Evolutionary conservation across 139 green algal species (phyloP).

Genomic region (Chlorella ohadii): DNA sequence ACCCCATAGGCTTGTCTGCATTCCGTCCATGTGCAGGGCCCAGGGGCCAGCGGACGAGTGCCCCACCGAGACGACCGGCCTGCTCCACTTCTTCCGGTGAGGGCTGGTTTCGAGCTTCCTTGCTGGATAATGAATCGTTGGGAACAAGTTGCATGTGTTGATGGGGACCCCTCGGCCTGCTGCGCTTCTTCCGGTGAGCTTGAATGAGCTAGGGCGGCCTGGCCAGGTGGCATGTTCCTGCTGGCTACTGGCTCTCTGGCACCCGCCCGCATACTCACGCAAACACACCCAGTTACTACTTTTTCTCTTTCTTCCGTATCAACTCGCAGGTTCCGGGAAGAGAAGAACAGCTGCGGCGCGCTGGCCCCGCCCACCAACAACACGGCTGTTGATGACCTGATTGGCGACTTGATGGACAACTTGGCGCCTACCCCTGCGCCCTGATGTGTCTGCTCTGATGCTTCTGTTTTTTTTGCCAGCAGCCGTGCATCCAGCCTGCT

Average conservation of each 20-base stretch:
- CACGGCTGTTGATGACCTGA: neutral
- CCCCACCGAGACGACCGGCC: neutral
- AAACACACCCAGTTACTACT: too few relatives aligned
- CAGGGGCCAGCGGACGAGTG: conserved; percentile 6
- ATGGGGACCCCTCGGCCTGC: too few relatives aligned
- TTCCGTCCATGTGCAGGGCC: neutral
- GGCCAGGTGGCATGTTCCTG: too few relatives aligned
- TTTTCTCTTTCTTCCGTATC: neutral
- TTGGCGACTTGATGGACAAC: neutral
- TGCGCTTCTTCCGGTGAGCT: too few relatives aligned
- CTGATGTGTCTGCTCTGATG: neutral
- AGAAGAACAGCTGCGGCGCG: neutral
- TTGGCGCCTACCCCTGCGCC: neutral
- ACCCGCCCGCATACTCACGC: too few relatives aligned
- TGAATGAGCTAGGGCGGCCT: too few relatives aligned
- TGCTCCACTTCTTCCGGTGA: conserved; percentile 1
- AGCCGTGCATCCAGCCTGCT: neutral
- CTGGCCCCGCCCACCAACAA: neutral
- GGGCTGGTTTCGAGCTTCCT: neutral
- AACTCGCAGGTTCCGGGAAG: neutral
- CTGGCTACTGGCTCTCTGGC: too few relatives aligned
- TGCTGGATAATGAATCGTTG: too few relatives aligned
- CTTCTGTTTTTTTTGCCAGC: too few relatives aligned
- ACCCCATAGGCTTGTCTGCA: too few relatives aligned
- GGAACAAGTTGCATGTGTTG: too few relatives aligned